These are phyloP conservation scores for Plenodomus lindquistii DNA, from an alignment of 2,329 filamentous ascomycete species.

Conservation along the genomic window DNA sequence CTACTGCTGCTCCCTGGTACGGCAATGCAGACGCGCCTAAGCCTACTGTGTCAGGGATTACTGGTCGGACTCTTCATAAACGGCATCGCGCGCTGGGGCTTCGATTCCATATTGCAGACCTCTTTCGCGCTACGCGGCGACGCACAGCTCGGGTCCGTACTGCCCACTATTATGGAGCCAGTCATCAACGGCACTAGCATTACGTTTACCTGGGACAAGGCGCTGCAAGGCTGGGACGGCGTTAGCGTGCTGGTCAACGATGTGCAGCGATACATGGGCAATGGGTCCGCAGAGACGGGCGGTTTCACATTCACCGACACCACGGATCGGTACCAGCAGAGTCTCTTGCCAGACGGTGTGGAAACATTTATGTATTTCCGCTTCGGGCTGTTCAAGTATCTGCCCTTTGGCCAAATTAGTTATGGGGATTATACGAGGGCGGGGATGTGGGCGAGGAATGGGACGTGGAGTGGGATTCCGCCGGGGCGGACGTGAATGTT, in stretches of 20 bases:
- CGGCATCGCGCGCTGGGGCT: slow-evolving; percentile 91
- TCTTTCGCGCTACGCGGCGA: slow-evolving; percentile 66
- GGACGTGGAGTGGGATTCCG: slow-evolving; percentile 34
- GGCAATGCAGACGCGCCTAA: slow-evolving; percentile 81
- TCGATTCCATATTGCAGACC: slow-evolving; percentile 85
- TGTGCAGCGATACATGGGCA: slow-evolving; percentile 77
- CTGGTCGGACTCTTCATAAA: slow-evolving; percentile 92
- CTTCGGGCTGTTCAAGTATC: slow-evolving; percentile 39
- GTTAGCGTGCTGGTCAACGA: slow-evolving; percentile 83
- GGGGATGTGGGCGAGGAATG: slow-evolving; percentile 37
- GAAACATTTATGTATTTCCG: slow-evolving; percentile 39
- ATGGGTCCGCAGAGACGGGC: slow-evolving; percentile 55
- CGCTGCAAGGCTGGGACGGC: slow-evolving; percentile 65
- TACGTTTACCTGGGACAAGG: slow-evolving; percentile 50
- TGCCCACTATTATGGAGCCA: slow-evolving; percentile 53
- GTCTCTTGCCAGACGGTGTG: slow-evolving; percentile 29
- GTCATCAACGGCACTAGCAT: slow-evolving; percentile 51
- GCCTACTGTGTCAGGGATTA: slow-evolving; percentile 86
- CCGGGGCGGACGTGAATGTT: slow-evolving; percentile 9
- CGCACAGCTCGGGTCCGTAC: slow-evolving; percentile 56
- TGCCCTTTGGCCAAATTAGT: slow-evolving; percentile 30
- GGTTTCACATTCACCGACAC: slow-evolving; percentile 62
- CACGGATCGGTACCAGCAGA: not conserved
- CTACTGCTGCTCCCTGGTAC: slow-evolving; percentile 90
- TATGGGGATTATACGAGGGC: slow-evolving; percentile 42